These are phyloP conservation scores for Euphorbia schlechtendalii DNA, from an alignment of 441 rosid species.

Conservation along the genomic window DNA sequence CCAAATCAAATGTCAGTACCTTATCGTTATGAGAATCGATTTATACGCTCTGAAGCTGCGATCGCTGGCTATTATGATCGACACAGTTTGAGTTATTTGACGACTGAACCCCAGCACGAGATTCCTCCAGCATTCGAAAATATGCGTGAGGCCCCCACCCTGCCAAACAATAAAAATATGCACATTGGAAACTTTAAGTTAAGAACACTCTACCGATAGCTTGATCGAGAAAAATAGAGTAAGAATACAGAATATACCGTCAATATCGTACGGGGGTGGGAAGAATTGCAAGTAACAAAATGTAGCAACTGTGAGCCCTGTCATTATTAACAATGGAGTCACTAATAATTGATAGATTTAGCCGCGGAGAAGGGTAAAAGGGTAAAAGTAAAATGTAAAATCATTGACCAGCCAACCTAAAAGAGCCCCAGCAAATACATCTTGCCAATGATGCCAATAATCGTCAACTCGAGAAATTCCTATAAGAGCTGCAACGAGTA, in stretches of 20 bases:
- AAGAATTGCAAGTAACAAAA: slow-evolving; percentile 87
- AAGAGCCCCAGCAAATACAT: no score
- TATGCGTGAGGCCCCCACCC: slow-evolving; percentile 98
- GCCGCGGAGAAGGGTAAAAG: no score
- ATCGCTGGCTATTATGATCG: slow-evolving; percentile 19
- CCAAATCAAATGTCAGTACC: slow-evolving; percentile 17
- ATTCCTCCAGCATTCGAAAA: slow-evolving; percentile 71
- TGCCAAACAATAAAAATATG: slow-evolving; percentile 17
- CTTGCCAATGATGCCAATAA: slow-evolving; percentile 99
- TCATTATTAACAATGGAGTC: slow-evolving; percentile 14
- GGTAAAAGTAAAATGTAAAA: no score
- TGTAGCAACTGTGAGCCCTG: slow-evolving; percentile 57
- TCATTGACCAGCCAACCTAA: no score
- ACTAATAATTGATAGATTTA: no score
- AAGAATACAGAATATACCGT: slow-evolving; percentile 38
- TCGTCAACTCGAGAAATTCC: slow-evolving; percentile 87
- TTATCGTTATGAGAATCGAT: slow-evolving; percentile 39
- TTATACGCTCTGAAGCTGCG: slow-evolving; percentile 48
- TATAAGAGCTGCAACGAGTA: slow-evolving; percentile 66
- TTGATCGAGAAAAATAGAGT: neutral
- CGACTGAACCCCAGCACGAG: slow-evolving; percentile 33
- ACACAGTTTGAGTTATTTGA: slow-evolving; percentile 25
- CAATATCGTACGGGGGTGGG: slow-evolving; percentile 67
- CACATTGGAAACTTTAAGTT: neutral
- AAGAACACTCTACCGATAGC: neutral